Evolutionary conservation across 495 filamentous ascomycete genomes (phyloP).

Genomic region (Staphylotrichum longicolle): DNA sequence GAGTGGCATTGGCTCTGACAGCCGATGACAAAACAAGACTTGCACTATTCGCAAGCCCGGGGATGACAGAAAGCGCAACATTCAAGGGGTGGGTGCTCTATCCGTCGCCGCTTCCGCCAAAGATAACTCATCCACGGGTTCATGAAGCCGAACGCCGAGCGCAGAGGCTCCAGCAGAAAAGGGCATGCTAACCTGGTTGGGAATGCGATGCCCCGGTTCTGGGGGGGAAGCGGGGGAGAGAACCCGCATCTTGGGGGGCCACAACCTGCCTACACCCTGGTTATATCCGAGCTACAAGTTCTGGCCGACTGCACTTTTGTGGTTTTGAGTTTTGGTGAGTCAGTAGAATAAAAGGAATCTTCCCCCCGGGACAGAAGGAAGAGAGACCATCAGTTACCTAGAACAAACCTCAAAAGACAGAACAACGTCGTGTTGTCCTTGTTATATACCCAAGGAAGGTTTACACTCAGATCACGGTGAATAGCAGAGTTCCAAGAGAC

Average conservation of each 20-base stretch:
- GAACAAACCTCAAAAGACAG: background rate
- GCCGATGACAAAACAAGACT: too few relatives aligned
- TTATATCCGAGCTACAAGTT: constrained; percentile 15
- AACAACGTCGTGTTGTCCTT: too few relatives aligned
- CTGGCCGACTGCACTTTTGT: background rate
- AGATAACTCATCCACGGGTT: too few relatives aligned
- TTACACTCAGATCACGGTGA: background rate
- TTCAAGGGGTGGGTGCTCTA: too few relatives aligned
- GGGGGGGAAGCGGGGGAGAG: background rate
- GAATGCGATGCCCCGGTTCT: background rate
- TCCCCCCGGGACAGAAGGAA: background rate
- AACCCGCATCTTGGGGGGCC: constrained; percentile 1
- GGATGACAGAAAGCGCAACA: too few relatives aligned
- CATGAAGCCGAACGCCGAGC: background rate
- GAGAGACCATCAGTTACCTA: background rate
- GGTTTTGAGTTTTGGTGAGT: background rate
- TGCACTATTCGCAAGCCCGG: too few relatives aligned
- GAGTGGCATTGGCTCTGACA: too few relatives aligned
- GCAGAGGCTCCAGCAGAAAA: constrained; percentile 1
- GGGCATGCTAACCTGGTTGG: constrained; percentile 11
- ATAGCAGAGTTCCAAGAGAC: background rate
- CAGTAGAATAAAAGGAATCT: background rate
- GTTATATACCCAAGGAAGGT: background rate
- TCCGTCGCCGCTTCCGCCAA: too few relatives aligned
- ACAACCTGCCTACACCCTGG: constrained; percentile 13